These are phyloP conservation scores for Emergomyces orientalis DNA, from an alignment of 2,329 filamentous ascomycete species.

Conservation along the genomic window DNA sequence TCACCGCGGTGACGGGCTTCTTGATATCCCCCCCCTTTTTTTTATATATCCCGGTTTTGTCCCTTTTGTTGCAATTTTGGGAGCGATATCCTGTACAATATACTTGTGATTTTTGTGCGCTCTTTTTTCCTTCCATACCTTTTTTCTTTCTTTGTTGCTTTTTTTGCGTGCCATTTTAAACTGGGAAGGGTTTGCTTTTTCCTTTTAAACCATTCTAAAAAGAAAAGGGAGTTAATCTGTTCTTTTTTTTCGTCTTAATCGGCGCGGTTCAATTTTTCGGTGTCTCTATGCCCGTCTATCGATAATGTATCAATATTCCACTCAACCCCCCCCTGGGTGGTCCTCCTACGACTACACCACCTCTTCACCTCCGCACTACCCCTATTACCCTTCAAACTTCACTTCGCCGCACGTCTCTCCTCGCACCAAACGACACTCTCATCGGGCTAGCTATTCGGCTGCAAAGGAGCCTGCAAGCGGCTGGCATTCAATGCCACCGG, in stretches of 20 bases:
- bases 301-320: slow-evolving; percentile 39
- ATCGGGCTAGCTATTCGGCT: slow-evolving; percentile 48
- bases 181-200: slow-evolving; percentile 4
- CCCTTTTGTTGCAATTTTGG: slow-evolving; percentile 22
- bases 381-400: slow-evolving; percentile 46
- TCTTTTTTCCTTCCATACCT: slow-evolving; percentile 15
- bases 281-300: slow-evolving; percentile 24
- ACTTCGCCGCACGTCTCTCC: slow-evolving; percentile 41
- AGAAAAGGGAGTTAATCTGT: not conserved
- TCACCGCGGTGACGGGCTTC: slow-evolving; percentile 37
- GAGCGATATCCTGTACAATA: slow-evolving; percentile 40
- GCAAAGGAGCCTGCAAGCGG: slow-evolving; percentile 30
- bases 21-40: slow-evolving; percentile 10
- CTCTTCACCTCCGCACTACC: slow-evolving; percentile 42
- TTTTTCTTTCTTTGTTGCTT: slow-evolving; percentile 14
- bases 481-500: slow-evolving; percentile 34
- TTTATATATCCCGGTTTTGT: slow-evolving; percentile 21
- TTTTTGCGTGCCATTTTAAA: slow-evolving; percentile 10
- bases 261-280: slow-evolving; percentile 6
- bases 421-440: slow-evolving; percentile 42
- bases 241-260: not conserved
- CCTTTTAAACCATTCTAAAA: not conserved
- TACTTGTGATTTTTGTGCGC: slow-evolving; percentile 25
- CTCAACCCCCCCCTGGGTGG: slow-evolving; percentile 41
- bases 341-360: slow-evolving; percentile 41